Evolutionary conservation across 208 protist species (phyloP), one percentile per base, ranked within the genome.

Genomic region (Novymonas esmeraldas): DNA sequence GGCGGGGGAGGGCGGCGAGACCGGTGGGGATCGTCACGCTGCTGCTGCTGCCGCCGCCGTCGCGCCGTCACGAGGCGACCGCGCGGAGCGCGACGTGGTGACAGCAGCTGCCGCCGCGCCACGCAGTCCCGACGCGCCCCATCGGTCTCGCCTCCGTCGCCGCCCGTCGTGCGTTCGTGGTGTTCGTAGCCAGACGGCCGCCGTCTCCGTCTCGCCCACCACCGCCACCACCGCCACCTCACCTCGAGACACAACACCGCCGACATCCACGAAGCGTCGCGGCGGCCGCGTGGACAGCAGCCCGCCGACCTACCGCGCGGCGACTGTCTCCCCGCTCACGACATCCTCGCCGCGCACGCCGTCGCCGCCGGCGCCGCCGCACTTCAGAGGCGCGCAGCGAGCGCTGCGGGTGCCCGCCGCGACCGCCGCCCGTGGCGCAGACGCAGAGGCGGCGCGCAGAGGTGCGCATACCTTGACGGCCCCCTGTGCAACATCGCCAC

Each of bases 291-390:
- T 31, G 22, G 6, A 11, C 33, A 52, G 69, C 69, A 68, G 60
- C 39, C 58, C 69, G 2, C 69, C 69, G 11, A 52, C 69, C 10
- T 63, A 59, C 46, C 69, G 69, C 48, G 58, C 69, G 38, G 64
- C 46, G 33, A 75, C 69, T 14, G 61, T 68, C 9, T 69, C 69
- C 3, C 69, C 69, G 0, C 55, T 75, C 20, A 64, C 69, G 10
- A 69, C 69, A 3, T 36, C 69, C 58, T 52, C 46, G 18, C 67
- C 57, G 14, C 59, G 29, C 3, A 39, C 44, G 22, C 49, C 58
- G 9, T 36, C 52, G 0, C n/a, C 34, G 6, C 50, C 39, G 13
- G 39, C 54, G 7, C 38, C 42, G 14, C 42, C 28, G 64, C 44
- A 22, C 34, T 18, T 18, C 46, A 16, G 51, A 20, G 1, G 31